A percentile compares a stretch with the other conserved stretches of the same genome.
phyloP scores from a whole-genome alignment of 768 basidiomycete genomes.

The Russula ochroleuca region DNA sequence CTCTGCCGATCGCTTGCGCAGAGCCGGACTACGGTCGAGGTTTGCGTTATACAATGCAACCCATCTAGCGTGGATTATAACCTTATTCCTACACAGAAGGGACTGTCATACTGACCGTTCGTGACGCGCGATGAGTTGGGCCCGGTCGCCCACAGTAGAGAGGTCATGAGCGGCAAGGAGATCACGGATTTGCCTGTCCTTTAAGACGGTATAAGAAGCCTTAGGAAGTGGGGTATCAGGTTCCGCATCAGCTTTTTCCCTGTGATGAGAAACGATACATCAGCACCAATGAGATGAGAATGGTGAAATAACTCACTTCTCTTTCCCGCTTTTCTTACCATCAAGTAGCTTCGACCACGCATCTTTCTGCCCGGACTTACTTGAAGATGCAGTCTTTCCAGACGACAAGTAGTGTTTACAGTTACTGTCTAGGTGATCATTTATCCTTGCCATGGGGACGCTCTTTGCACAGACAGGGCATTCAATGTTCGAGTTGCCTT shows the following conservation, averaged over 20 bases:
- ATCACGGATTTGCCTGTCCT: slow-evolving; percentile 28
- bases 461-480: slow-evolving; percentile 19
- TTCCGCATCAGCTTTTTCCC: slow-evolving; percentile 6
- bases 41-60: slow-evolving; percentile 33
- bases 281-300: background rate
- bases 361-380: slow-evolving; percentile 21
- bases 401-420: slow-evolving; percentile 29
- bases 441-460: slow-evolving; percentile 33
- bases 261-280: background rate
- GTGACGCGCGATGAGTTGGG: slow-evolving; percentile 29
- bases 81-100: background rate
- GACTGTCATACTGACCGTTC: slow-evolving; percentile 23
- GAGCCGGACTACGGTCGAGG: slow-evolving; percentile 26
- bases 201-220: slow-evolving; percentile 31
- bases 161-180: slow-evolving; percentile 28
- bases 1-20: slow-evolving; percentile 19
- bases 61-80: slow-evolving; percentile 25
- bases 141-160: slow-evolving; percentile 28
- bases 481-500: slow-evolving; percentile 8
- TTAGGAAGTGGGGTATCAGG: slow-evolving; percentile 25
- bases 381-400: slow-evolving; percentile 13
- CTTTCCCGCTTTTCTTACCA: slow-evolving; percentile 22
- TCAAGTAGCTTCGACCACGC: slow-evolving; percentile 26
- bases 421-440: slow-evolving; percentile 37
- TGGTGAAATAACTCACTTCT: slow-evolving; percentile 15